Base-by-base conservation (phyloP, 2,329 filamentous ascomycete genomes). In the Neofusicoccum ribis region DNA sequence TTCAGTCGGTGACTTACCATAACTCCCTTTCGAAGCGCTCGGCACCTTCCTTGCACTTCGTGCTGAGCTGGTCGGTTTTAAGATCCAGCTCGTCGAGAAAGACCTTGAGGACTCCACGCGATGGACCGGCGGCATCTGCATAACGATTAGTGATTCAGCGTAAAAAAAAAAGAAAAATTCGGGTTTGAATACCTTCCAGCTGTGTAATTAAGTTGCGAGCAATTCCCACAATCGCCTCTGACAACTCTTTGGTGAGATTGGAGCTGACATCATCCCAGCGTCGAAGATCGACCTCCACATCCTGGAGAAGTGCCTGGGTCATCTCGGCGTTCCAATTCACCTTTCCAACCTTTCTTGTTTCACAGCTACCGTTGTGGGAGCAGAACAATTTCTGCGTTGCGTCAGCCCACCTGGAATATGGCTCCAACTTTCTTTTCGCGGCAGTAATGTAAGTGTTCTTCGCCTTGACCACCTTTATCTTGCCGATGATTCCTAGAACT, bases 281-380 rank as follows among this genome's bases (percentile, higher is more conserved):
- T 3, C 39, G 60, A 15, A 68, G 12, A 1, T 41, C 62, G 5
- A 44, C 15, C 12, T 43, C 31, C 5, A 69, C 14, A 2, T 64
- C 44, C 7, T 46, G 9, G 31, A 63, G 46, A 20, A 67, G 20
- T 0, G 58, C 12, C n/a, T 51, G 17, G 15, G 63, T 23, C 5
- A 69, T 50, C 5, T 60, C 54, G 0, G 36, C 54, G 34, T 68
- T 68, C 66, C 65, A 66, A 14, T 66, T 52, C 2, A 39, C 44
- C 2, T 1, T 2, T 1, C 46, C 49, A 2, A 56, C 36, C 3
- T 43, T 67, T 11, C 39, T 31, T 0, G 65, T 66, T 3, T 63
- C 47, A 31, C 54, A 66, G 1, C 36, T 51, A 14, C 66, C 66
- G 8, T n/a, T 34, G 4, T 31, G 6, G n/a, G 2, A 14, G 50